Evolutionary conservation across 2,329 filamentous ascomycete species (phyloP).

Genomic region (Curvularia lunata): DNA sequence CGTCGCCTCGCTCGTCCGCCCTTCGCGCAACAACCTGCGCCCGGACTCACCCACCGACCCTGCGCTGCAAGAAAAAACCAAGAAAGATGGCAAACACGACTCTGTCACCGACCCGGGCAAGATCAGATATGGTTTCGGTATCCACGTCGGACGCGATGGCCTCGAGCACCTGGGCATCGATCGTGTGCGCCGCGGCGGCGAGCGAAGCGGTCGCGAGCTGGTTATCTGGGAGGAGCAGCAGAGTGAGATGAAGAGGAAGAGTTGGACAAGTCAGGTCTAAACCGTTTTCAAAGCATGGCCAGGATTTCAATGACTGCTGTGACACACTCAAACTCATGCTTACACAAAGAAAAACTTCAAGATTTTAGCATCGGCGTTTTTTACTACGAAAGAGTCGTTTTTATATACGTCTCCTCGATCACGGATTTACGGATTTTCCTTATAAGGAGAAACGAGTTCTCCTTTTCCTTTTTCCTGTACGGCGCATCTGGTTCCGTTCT

Average conservation of each 20-base stretch:
- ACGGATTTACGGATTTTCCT: not conserved
- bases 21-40: conserved; percentile 36
- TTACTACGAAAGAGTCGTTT: not conserved
- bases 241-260: conserved; percentile 31
- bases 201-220: conserved; percentile 41
- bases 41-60: conserved; percentile 32
- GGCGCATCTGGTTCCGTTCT: no score
- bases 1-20: conserved; percentile 39
- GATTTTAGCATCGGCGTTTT: conserved; percentile 11
- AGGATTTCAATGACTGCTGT: not conserved
- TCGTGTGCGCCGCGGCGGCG: conserved; percentile 54
- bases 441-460: not conserved
- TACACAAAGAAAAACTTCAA: no score
- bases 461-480: no score
- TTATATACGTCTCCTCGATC: not conserved
- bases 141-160: conserved; percentile 64
- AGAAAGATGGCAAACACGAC: conserved; percentile 17
- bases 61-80: conserved; percentile 23
- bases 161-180: conserved; percentile 67
- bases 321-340: no score
- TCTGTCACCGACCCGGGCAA: conserved; percentile 40
- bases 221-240: conserved; percentile 48
- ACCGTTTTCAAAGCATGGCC: no score
- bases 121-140: conserved; percentile 62
- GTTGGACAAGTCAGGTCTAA: conserved; percentile 28